A percentile compares a stretch with the other conserved stretches of the same genome.
phyloP scores from a whole-genome alignment of 2,329 filamentous ascomycete species.

The Cytospora paraplurivora region DNA sequence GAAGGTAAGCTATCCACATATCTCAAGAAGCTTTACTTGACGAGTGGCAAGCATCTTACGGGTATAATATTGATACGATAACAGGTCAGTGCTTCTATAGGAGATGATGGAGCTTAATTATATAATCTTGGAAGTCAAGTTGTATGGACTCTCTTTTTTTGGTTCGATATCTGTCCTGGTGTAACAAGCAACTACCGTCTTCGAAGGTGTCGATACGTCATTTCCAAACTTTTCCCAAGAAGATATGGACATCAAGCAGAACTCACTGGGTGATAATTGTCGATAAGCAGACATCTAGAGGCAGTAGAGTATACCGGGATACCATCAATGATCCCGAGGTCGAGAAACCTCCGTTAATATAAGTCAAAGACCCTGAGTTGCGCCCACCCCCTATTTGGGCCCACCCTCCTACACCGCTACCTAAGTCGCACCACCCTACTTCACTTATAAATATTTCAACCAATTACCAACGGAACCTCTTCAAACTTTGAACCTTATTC shows the following conservation, averaged over 20 bases:
- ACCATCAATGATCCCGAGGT: neutral
- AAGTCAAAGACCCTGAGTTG: too few relatives aligned
- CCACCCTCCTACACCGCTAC: too few relatives aligned
- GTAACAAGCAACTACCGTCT: too few relatives aligned
- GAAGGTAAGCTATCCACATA: slow-evolving; percentile 27
- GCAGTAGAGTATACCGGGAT: neutral
- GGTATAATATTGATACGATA: slow-evolving; percentile 17
- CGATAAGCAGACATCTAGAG: neutral
- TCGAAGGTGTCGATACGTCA: too few relatives aligned
- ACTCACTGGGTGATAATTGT: neutral
- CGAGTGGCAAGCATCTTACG: neutral
- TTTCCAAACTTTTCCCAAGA: neutral
- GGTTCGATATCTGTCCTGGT: neutral
- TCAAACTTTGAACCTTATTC: too few relatives aligned
- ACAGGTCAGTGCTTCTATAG: slow-evolving; percentile 24
- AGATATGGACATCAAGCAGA: neutral
- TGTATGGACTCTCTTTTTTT: neutral
- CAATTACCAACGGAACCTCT: too few relatives aligned
- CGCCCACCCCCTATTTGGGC: too few relatives aligned
- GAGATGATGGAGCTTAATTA: slow-evolving; percentile 6
- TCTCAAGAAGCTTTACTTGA: neutral
- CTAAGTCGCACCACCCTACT: too few relatives aligned
- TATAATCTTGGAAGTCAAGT: neutral
- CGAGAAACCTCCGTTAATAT: neutral
- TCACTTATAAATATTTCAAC: too few relatives aligned